Percentiles rank a stretch among this genome's conserved stretches.
Conservation (phyloP, 164 flowering plant genomes). For the Magnolia kwangsiensis region DNA sequence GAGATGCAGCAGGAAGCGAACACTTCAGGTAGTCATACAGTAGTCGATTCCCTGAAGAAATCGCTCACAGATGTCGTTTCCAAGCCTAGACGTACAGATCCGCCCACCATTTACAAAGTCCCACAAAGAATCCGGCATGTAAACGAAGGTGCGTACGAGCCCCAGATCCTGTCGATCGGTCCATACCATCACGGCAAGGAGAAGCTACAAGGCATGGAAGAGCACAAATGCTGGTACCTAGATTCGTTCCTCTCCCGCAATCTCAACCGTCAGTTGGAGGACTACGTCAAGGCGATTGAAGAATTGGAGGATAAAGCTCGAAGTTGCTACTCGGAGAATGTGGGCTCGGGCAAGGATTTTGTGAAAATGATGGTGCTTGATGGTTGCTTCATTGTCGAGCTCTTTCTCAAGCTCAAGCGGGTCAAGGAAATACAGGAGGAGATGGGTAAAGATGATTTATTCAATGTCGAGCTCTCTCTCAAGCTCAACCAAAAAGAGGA, state of each 20-base stretch:
- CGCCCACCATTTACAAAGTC: conserved; percentile 31
- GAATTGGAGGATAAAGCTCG: not conserved
- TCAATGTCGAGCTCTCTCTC: no score
- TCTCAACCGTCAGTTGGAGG: not conserved
- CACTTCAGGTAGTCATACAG: no score
- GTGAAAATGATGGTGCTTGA: conserved; percentile 13
- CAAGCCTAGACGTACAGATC: no score
- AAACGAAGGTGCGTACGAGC: conserved; percentile 30
- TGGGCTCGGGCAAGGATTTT: conserved; percentile 3
- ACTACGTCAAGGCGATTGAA: not conserved
- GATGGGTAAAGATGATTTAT: no score
- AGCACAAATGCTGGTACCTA: conserved; percentile 5
- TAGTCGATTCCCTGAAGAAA: no score
- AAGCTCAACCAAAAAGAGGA: not conserved
- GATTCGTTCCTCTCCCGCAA: not conserved
- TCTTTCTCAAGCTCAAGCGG: not conserved
- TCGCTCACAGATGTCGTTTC: no score
- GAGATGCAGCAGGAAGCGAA: no score
- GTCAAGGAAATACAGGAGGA: no score
- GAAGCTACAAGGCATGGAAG: conserved; percentile 17
- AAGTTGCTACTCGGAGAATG: not conserved
- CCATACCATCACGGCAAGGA: conserved; percentile 12
- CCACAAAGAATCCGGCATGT: conserved; percentile 36
- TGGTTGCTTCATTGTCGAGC: conserved; percentile 21
- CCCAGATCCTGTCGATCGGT: conserved; percentile 19